Evolutionary conservation across 768 basidiomycete species (phyloP).

Genomic region (Termitomyces eurrhizus): DNA sequence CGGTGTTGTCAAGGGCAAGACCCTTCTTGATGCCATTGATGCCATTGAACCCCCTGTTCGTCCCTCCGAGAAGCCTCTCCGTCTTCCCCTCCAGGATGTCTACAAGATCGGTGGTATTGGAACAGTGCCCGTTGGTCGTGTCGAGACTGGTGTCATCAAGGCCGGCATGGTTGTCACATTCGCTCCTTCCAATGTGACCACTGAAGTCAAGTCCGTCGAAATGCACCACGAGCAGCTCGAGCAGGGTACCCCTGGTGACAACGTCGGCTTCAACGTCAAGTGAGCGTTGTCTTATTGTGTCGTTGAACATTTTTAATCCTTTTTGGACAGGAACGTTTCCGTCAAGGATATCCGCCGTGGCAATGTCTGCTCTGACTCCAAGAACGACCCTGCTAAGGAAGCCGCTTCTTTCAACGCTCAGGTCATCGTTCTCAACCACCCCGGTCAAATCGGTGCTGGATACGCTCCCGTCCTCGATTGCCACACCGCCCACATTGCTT

Average conservation of each 20-base stretch:
- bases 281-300: conserved; percentile 29
- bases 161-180: conserved; percentile 99
- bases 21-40: conserved; percentile 98
- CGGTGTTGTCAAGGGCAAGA: conserved; percentile 95
- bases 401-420: conserved; percentile 99
- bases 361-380: conserved; percentile 98
- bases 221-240: conserved; percentile 99
- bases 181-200: conserved; percentile 96
- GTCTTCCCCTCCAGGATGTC: conserved; percentile 99
- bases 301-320: neutral
- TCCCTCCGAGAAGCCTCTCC: conserved; percentile 99
- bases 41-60: conserved; percentile 97
- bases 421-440: conserved; percentile 99
- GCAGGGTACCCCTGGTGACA: conserved; percentile 95
- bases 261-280: conserved; percentile 99
- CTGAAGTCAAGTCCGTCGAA: conserved; percentile 99
- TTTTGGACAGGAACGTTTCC: conserved; percentile 81
- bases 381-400: conserved; percentile 99
- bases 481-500: conserved; percentile 99
- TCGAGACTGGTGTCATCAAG: conserved; percentile 99
- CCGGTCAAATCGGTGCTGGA: conserved; percentile 98
- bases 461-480: conserved; percentile 99
- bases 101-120: conserved; percentile 99
- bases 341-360: conserved; percentile 99
- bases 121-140: conserved; percentile 99